These are phyloP conservation scores for Russula vinacea DNA, from an alignment of 768 basidiomycete genomes.

Conservation along the genomic window DNA sequence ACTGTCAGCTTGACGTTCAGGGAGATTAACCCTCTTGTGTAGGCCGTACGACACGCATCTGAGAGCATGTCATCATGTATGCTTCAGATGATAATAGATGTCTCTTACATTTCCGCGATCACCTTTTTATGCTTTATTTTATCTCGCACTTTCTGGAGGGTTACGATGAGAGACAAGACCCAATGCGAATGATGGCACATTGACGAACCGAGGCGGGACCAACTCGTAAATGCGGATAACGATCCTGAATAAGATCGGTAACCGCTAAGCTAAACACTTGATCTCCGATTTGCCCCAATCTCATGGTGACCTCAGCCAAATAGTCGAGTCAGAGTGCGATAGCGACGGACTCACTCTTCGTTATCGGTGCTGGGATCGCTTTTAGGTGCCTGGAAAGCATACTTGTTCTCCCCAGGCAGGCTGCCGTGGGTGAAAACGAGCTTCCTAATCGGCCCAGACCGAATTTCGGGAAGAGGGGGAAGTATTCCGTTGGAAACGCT, in stretches of 20 bases:
- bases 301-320: not conserved
- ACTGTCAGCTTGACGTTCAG: not conserved
- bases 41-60: constrained; percentile 14
- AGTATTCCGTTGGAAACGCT: not conserved
- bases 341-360: not conserved
- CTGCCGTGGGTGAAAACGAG: constrained; percentile 18
- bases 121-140: not conserved
- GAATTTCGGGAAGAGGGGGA: constrained; percentile 8
- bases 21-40: not conserved
- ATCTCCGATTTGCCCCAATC: constrained; percentile 17
- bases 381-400: constrained; percentile 3
- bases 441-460: not conserved
- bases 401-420: not conserved
- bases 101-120: constrained; percentile 12
- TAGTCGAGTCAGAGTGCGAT: not conserved
- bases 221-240: constrained; percentile 8
- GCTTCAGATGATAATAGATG: not conserved
- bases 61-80: not conserved
- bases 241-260: constrained; percentile 14
- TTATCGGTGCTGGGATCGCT: constrained; percentile 7
- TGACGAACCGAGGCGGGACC: constrained; percentile 6
- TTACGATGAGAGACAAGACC: not conserved
- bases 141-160: constrained; percentile 14
- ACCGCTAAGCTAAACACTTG: constrained; percentile 7
- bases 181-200: not conserved